Percentiles rank a stretch among this genome's conserved stretches.
Conservation (phyloP, 2,329 filamentous ascomycete genomes). For the Emericellopsis atlantica region DNA sequence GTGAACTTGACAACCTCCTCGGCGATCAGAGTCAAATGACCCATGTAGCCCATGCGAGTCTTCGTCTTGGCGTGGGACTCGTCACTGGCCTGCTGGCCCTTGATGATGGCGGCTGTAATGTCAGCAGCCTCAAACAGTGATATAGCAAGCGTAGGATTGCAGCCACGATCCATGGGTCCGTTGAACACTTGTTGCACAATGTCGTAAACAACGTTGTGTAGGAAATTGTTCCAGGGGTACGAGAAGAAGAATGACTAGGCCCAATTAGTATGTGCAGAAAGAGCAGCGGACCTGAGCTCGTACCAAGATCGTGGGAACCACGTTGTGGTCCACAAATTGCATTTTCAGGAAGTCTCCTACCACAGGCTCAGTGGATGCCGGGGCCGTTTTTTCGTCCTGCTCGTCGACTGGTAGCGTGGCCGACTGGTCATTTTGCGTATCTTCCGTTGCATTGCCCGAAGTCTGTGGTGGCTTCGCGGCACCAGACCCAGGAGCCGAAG, state of each 20-base stretch:
- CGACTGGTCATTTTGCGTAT: background rate
- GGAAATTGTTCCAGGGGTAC: slow-evolving; percentile 98
- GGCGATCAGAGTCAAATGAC: slow-evolving; percentile 89
- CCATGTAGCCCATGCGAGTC: slow-evolving; percentile 96
- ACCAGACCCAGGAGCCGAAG: slow-evolving; percentile 14
- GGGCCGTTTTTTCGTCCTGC: background rate
- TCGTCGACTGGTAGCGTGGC: background rate
- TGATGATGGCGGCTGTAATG: slow-evolving; percentile 82
- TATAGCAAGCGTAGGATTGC: slow-evolving; percentile 78
- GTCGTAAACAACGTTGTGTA: slow-evolving; percentile 98
- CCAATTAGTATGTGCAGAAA: slow-evolving; percentile 5
- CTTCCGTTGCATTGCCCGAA: background rate
- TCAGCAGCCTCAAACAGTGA: slow-evolving; percentile 87
- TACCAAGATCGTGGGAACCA: slow-evolving; percentile 92
- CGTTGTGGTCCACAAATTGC: slow-evolving; percentile 87
- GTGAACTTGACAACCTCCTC: slow-evolving; percentile 99
- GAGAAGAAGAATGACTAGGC: slow-evolving; percentile 87
- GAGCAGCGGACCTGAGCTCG: slow-evolving; percentile 17
- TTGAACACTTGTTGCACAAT: slow-evolving; percentile 99
- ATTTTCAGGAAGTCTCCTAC: slow-evolving; percentile 93
- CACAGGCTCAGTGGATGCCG: slow-evolving; percentile 45
- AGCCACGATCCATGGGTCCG: slow-evolving; percentile 91
- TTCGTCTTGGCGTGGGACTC: slow-evolving; percentile 71
- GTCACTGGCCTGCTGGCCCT: slow-evolving; percentile 79
- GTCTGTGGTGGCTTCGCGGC: slow-evolving; percentile 5